A percentile compares a stretch with the other conserved stretches of the same genome.
Evolutionary conservation across 306 rosid species (phyloP).

Genomic region (Quercus suber): DNA sequence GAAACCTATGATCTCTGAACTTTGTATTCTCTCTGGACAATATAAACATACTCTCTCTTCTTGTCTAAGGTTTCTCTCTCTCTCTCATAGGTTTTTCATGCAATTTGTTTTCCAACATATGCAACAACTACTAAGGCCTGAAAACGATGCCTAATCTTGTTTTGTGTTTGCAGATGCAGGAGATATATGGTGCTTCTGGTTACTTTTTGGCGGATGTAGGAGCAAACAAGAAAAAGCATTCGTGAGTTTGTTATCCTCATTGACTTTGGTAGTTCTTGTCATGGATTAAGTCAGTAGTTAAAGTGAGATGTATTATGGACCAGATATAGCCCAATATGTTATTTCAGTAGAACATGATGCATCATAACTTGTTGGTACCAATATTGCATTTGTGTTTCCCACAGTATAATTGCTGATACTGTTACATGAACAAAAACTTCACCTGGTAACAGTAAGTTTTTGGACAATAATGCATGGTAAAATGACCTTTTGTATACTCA

Average conservation of each 20-base stretch:
- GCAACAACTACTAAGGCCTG: constrained; percentile 5
- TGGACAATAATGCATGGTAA: background rate
- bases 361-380: background rate
- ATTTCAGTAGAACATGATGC: background rate
- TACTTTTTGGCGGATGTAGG: constrained; percentile 63
- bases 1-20: constrained; percentile 20
- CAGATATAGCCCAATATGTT: background rate
- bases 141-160: constrained; percentile 30
- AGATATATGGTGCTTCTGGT: constrained; percentile 85
- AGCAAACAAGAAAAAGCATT: constrained; percentile 41
- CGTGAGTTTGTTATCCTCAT: constrained; percentile 43
- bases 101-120: background rate
- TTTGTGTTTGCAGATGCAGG: constrained; percentile 75
- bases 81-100: background rate
- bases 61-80: background rate
- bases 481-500: background rate
- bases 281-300: background rate
- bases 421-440: background rate
- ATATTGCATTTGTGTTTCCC: background rate
- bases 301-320: background rate
- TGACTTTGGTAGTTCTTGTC: background rate
- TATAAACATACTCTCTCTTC: background rate
- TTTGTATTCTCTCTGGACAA: constrained; percentile 6
- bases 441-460: background rate
- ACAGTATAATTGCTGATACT: background rate